Percentiles rank a stretch among this genome's conserved stretches.
phyloP scores from a whole-genome alignment of 2,329 filamentous ascomycete genomes.

The Fusarium pseudocircinatum region DNA sequence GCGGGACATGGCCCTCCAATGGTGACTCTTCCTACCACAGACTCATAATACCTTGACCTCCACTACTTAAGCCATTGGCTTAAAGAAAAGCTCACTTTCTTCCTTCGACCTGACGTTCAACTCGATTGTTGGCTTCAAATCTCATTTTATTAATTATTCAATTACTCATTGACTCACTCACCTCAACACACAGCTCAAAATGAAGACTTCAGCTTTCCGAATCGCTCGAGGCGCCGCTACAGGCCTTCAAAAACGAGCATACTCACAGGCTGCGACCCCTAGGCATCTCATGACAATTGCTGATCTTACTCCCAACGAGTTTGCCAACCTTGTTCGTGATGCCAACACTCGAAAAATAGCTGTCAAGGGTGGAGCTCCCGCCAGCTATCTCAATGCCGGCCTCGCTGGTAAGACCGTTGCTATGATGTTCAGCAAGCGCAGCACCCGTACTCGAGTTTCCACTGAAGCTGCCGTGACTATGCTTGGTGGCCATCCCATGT shows the following conservation, averaged over 20 bases:
- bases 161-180: background rate
- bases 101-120: slow-evolving; percentile 1
- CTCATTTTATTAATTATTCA: background rate
- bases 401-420: slow-evolving; percentile 84
- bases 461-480: slow-evolving; percentile 91
- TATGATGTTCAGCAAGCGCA: slow-evolving; percentile 97
- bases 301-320: slow-evolving; percentile 82
- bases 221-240: slow-evolving; percentile 47
- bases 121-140: background rate
- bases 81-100: slow-evolving; percentile 13
- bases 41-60: slow-evolving; percentile 18
- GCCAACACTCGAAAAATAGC: slow-evolving; percentile 78
- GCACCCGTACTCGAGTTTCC: slow-evolving; percentile 90
- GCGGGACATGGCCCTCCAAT: slow-evolving; percentile 10
- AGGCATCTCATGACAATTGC: slow-evolving; percentile 93
- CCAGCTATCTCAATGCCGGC: slow-evolving; percentile 66
- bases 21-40: slow-evolving; percentile 27
- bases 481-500: slow-evolving; percentile 95
- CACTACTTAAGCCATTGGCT: slow-evolving; percentile 16
- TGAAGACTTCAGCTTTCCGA: slow-evolving; percentile 49
- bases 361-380: slow-evolving; percentile 72
- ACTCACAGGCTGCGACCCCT: slow-evolving; percentile 59
- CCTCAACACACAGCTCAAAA: slow-evolving; percentile 30
- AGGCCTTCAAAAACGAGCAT: slow-evolving; percentile 54
- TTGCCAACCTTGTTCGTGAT: slow-evolving; percentile 84